phyloP scores from a whole-genome alignment of 2,329 filamentous ascomycete species.

The Apiospora hydei region DNA sequence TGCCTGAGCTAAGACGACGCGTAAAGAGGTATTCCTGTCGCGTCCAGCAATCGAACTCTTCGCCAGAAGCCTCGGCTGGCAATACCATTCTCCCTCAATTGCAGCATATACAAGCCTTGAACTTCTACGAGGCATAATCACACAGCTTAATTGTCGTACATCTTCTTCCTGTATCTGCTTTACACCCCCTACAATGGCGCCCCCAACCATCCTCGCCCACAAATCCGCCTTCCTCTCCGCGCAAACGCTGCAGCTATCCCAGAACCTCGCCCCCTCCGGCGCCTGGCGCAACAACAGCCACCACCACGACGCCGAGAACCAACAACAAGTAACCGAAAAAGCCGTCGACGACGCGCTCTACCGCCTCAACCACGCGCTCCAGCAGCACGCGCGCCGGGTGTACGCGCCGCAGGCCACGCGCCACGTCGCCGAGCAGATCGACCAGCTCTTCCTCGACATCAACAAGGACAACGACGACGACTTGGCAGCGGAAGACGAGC shows the following conservation, averaged over 20 bases:
- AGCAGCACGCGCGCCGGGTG: slow-evolving; percentile 70
- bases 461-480: slow-evolving; percentile 50
- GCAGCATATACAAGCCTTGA: neutral
- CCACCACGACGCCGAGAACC: slow-evolving; percentile 38
- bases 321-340: slow-evolving; percentile 52
- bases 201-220: slow-evolving; percentile 65
- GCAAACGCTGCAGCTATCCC: slow-evolving; percentile 69
- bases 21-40: neutral
- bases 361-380: slow-evolving; percentile 67
- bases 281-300: slow-evolving; percentile 52
- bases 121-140: neutral
- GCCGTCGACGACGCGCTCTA: slow-evolving; percentile 64
- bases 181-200: slow-evolving; percentile 36
- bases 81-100: neutral
- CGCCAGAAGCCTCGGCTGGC: neutral
- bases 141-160: neutral
- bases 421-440: slow-evolving; percentile 77
- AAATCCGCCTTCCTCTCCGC: slow-evolving; percentile 70
- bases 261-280: slow-evolving; percentile 62
- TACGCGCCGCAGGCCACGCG: slow-evolving; percentile 74
- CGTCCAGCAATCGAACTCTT: neutral
- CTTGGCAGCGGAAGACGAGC: slow-evolving; percentile 38
- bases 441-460: slow-evolving; percentile 65
- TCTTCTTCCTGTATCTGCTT: neutral
- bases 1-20: neutral